Percentiles rank a stretch among this genome's conserved stretches.
These are phyloP conservation scores for Fraxinus americana DNA, from an alignment of 257 asterid genomes.

Conservation along the genomic window DNA sequence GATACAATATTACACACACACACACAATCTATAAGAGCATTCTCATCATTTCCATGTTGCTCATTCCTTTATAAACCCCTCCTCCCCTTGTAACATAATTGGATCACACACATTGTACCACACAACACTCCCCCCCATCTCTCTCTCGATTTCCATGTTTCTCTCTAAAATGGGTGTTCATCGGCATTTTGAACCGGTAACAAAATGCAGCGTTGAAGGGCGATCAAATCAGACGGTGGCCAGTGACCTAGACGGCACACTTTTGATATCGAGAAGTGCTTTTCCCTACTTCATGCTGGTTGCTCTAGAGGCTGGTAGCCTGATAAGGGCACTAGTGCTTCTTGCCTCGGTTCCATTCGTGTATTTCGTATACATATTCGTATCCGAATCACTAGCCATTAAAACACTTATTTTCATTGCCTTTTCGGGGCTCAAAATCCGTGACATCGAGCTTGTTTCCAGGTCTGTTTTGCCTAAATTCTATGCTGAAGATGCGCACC, in stretches of 20 bases:
- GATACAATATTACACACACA: neutral
- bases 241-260: conserved; percentile 82
- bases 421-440: conserved; percentile 64
- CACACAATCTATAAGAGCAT: conserved; percentile 27
- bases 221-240: conserved; percentile 72
- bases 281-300: conserved; percentile 85
- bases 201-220: conserved; percentile 49
- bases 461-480: conserved; percentile 83
- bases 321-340: conserved; percentile 63
- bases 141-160: conserved; percentile 9
- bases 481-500: conserved; percentile 81
- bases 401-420: conserved; percentile 53
- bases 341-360: conserved; percentile 56
- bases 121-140: neutral
- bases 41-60: conserved; percentile 31
- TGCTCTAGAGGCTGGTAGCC: conserved; percentile 87
- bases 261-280: conserved; percentile 56
- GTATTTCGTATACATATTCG: conserved; percentile 50
- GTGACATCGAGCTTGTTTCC: conserved; percentile 78
- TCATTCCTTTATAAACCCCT: conserved; percentile 61
- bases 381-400: conserved; percentile 68
- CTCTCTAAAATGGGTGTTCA: conserved; percentile 45
- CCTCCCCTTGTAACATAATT: conserved; percentile 20
- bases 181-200: conserved; percentile 55
- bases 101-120: conserved; percentile 22